Evolutionary conservation across 345 rosid species (phyloP), one percentile per base, ranked within the genome.

Genomic region (Boechera divaricarpa): DNA sequence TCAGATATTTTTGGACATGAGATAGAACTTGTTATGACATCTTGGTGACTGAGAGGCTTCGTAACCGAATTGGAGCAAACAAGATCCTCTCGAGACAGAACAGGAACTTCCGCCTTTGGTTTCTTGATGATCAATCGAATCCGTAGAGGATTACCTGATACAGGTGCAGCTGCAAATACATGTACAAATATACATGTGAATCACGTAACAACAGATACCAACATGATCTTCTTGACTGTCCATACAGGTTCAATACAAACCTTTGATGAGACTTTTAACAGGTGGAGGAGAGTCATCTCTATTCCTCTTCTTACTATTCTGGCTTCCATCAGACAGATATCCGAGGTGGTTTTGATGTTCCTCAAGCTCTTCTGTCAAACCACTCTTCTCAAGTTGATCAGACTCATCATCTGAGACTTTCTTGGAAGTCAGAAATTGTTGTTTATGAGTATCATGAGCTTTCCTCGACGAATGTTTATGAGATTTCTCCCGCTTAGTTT

Each of bases 91-190:
- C n/a, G 31, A 4, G 62, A 15, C 0, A 69, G 61, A 18, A 39
- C 47, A 7, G 74, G 72, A 6, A 53, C 4, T 26, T 60, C 85
- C 0, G 6, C 29, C 12, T 53, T 49, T 0, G 32, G 80, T 62
- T 71, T 87, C 26, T 70, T 81, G n/a, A 83, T 62, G 3, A 84
- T 62, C 21, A 90, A 67, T 3, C 84, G 69, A 73, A 92, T 86
- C 6, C 87, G 77, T 38, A 89, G 33, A 38, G 81, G 64, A n/a
- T 84, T 89, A 1, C 87, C 96, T 75, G 64, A 24, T 54, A 77
- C 76, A 26, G 51, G 42, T 6, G 31, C 15, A 82, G 47, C n/a
- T 64, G 64, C 44, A 7, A 6, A 32, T 8, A 70, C 10, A 44
- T 3, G 15, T 2, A 16, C 0, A 73, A 51, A 3, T 8, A 26